These are phyloP conservation scores for Aulographum hederae DNA, from an alignment of 2,329 filamentous ascomycete species.

Conservation along the genomic window DNA sequence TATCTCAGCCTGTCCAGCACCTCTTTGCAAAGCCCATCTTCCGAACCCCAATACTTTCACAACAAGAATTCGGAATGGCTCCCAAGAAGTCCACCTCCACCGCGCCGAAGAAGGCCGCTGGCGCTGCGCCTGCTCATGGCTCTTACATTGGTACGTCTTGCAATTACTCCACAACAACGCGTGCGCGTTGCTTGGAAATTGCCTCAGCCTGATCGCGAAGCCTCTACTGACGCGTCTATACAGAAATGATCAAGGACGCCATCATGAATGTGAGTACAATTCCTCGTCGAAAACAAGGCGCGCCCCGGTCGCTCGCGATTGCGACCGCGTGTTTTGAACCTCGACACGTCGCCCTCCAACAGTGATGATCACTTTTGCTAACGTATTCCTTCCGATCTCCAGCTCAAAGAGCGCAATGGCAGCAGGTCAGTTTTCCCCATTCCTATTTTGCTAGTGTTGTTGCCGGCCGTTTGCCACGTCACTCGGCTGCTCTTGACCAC, in stretches of 20 bases:
- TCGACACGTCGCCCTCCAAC: background rate
- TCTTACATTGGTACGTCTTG: conserved; percentile 45
- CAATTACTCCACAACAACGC: conserved; percentile 22
- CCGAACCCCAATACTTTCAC: background rate
- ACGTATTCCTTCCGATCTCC: conserved; percentile 24
- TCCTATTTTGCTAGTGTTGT: conserved; percentile 10
- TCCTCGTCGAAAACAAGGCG: conserved; percentile 26
- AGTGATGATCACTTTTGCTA: conserved; percentile 19
- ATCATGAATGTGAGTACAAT: conserved; percentile 49
- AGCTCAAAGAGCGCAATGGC: conserved; percentile 55
- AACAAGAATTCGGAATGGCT: conserved; percentile 33
- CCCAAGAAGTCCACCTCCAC: conserved; percentile 42
- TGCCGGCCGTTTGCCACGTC: conserved; percentile 7
- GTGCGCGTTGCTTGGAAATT: conserved; percentile 23
- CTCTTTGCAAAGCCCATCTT: background rate
- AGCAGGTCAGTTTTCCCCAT: conserved; percentile 43
- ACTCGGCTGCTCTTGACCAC: conserved; percentile 9
- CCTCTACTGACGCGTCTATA: conserved; percentile 30
- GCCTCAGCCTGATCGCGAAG: conserved; percentile 28
- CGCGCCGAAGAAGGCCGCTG: conserved; percentile 37
- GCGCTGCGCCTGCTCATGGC: conserved; percentile 36
- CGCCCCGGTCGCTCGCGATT: conserved; percentile 9
- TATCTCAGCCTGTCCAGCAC: background rate
- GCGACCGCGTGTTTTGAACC: conserved; percentile 5
- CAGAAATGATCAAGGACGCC: conserved; percentile 58